phyloP scores from a whole-genome alignment of 441 rosid genomes.

The Brassica balearica region DNA sequence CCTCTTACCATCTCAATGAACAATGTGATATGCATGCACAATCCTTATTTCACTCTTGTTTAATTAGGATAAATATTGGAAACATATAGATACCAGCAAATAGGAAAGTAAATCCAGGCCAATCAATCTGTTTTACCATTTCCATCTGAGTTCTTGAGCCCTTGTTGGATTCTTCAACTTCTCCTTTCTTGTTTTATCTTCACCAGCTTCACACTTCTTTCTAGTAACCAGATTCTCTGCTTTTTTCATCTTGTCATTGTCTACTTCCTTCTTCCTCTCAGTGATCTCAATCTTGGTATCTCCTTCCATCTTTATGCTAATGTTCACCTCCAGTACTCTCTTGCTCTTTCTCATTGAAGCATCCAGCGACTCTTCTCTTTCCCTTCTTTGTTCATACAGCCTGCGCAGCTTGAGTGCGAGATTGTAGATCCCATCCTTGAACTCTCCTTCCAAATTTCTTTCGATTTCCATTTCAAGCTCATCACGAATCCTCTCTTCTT shows the following conservation, averaged over 20 bases:
- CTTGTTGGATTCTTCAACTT: conserved; percentile 37
- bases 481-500: conserved; percentile 64
- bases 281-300: conserved; percentile 69
- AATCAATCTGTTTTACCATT: conserved; percentile 41
- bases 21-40: conserved; percentile 1
- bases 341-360: conserved; percentile 42
- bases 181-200: conserved; percentile 46
- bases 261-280: conserved; percentile 59
- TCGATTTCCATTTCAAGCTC: conserved; percentile 80
- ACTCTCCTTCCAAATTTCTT: conserved; percentile 73
- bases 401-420: conserved; percentile 72
- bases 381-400: conserved; percentile 62
- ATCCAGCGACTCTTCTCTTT: conserved; percentile 47
- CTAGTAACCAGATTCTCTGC: conserved; percentile 11
- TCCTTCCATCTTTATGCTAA: conserved; percentile 73
- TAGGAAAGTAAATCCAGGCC: neutral
- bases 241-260: conserved; percentile 16
- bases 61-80: conserved; percentile 11
- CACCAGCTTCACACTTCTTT: conserved; percentile 62
- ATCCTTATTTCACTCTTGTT: conserved; percentile 13
- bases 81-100: conserved; percentile 29
- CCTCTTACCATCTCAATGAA: conserved; percentile 15
- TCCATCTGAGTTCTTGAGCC: conserved; percentile 54
- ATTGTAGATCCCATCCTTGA: conserved; percentile 74
- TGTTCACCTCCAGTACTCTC: conserved; percentile 57